phyloP scores from a whole-genome alignment of 495 filamentous ascomycete genomes.

The Hypoxylon intermedium region DNA sequence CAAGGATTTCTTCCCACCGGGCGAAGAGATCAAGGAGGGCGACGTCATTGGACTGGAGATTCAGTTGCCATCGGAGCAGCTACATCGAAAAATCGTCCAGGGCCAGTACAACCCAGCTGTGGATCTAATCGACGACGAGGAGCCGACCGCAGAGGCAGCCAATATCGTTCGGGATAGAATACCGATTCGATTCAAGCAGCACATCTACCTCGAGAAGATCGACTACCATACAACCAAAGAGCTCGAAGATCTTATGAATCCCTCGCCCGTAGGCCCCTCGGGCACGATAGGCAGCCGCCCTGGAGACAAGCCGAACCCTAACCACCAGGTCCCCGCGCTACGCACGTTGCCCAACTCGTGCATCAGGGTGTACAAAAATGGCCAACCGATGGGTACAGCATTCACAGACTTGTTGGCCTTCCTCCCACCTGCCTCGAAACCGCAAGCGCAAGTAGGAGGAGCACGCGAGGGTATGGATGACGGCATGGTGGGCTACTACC shows the following conservation, averaged over 20 bases:
- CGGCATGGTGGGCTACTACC: slow-evolving; percentile 93
- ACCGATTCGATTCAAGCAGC: slow-evolving; percentile 89
- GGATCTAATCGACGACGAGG: slow-evolving; percentile 67
- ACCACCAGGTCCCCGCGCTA: slow-evolving; percentile 72
- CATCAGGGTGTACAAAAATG: slow-evolving; percentile 93
- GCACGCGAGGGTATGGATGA: slow-evolving; percentile 88
- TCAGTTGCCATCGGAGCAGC: slow-evolving; percentile 78
- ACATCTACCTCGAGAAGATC: slow-evolving; percentile 93
- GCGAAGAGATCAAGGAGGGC: slow-evolving; percentile 75
- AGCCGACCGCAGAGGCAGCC: slow-evolving; percentile 52
- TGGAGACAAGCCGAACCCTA: slow-evolving; percentile 66
- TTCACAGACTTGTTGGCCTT: slow-evolving; percentile 92
- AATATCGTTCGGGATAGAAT: slow-evolving; percentile 95
- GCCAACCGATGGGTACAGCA: slow-evolving; percentile 80
- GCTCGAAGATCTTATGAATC: slow-evolving; percentile 84
- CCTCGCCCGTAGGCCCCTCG: slow-evolving; percentile 62
- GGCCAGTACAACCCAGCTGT: slow-evolving; percentile 85
- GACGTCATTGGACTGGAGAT: slow-evolving; percentile 97
- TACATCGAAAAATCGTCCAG: slow-evolving; percentile 87
- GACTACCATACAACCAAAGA: slow-evolving; percentile 90
- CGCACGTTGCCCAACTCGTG: slow-evolving; percentile 85
- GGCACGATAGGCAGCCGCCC: slow-evolving; percentile 45
- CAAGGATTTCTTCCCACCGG: slow-evolving; percentile 80
- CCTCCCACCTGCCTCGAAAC: slow-evolving; percentile 86
- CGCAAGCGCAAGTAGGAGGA: slow-evolving; percentile 73